These are phyloP conservation scores for Aspergillus homomorphus DNA, from an alignment of 495 filamentous ascomycete species.

Conservation along the genomic window DNA sequence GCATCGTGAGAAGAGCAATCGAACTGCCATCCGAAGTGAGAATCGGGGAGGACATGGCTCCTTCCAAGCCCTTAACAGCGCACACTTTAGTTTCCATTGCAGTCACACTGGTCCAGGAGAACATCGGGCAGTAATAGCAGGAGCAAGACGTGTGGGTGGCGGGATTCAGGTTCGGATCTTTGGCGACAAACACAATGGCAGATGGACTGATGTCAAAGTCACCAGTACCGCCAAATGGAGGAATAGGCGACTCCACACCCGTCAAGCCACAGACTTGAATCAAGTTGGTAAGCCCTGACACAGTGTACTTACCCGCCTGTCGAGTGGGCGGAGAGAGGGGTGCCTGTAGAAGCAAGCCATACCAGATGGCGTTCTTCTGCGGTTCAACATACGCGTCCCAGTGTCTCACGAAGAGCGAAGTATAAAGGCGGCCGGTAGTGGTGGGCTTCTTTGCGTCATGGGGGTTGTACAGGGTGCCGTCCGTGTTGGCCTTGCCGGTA, in stretches of 20 bases:
- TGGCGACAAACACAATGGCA: conserved; percentile 76
- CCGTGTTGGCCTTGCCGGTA: conserved; percentile 54
- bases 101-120: conserved; percentile 53
- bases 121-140: conserved; percentile 61
- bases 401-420: conserved; percentile 56
- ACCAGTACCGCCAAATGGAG: conserved; percentile 57
- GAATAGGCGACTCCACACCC: conserved; percentile 53
- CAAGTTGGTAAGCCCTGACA: conserved; percentile 49
- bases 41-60: conserved; percentile 71
- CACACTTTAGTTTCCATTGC: conserved; percentile 36
- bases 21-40: conserved; percentile 71
- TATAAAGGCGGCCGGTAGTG: conserved; percentile 54
- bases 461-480: conserved; percentile 56
- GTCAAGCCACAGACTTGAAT: conserved; percentile 41
- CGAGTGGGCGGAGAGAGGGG: conserved; percentile 37
- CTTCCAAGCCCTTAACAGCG: conserved; percentile 47
- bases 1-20: conserved; percentile 80
- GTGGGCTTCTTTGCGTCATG: conserved; percentile 51
- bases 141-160: conserved; percentile 78
- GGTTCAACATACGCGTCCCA: conserved; percentile 61
- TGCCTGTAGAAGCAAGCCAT: conserved; percentile 57
- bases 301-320: conserved; percentile 41
- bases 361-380: conserved; percentile 71
- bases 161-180: conserved; percentile 73
- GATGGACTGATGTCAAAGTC: conserved; percentile 56